Evolutionary conservation across 306 rosid genomes (phyloP).

Genomic region (Hippophae rhamnoides): DNA sequence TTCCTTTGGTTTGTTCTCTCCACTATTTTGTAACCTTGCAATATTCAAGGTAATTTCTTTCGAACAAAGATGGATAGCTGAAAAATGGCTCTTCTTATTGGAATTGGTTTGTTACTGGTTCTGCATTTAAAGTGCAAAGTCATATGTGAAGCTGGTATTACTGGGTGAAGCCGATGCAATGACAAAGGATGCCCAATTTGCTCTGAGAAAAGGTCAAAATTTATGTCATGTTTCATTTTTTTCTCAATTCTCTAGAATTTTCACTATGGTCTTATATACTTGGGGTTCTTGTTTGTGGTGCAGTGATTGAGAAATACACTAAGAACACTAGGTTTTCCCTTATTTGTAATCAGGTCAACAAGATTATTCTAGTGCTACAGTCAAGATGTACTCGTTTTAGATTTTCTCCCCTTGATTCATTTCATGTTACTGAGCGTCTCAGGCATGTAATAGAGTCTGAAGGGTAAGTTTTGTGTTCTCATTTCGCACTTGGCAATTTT

Average conservation of each 20-base stretch:
- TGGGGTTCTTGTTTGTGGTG: conserved; percentile 18
- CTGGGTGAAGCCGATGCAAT: conserved; percentile 97
- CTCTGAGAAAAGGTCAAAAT: conserved; percentile 75
- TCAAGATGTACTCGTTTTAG: conserved; percentile 92
- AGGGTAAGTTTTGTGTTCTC: conserved; percentile 34
- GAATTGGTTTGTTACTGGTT: conserved; percentile 10
- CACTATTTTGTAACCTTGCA: background rate
- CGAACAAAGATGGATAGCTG: too few species aligned
- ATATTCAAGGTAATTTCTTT: background rate
- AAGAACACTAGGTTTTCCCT: conserved; percentile 83
- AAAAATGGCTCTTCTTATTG: background rate
- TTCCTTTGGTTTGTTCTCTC: background rate
- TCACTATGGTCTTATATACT: background rate
- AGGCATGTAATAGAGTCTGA: conserved; percentile 69
- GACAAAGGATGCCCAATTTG: conserved; percentile 98
- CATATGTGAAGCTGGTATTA: conserved; percentile 70
- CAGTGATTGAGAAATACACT: conserved; percentile 92
- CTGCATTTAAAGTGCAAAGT: conserved; percentile 46
- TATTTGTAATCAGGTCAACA: conserved; percentile 89
- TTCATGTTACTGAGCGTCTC: conserved; percentile 77
- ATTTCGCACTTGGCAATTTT: background rate
- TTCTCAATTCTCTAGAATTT: too few species aligned
- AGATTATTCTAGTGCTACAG: conserved; percentile 90
- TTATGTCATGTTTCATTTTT: background rate
- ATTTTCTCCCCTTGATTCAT: conserved; percentile 88